phyloP scores from a whole-genome alignment of 179 eudicot genomes.

The Silene coronaria region DNA sequence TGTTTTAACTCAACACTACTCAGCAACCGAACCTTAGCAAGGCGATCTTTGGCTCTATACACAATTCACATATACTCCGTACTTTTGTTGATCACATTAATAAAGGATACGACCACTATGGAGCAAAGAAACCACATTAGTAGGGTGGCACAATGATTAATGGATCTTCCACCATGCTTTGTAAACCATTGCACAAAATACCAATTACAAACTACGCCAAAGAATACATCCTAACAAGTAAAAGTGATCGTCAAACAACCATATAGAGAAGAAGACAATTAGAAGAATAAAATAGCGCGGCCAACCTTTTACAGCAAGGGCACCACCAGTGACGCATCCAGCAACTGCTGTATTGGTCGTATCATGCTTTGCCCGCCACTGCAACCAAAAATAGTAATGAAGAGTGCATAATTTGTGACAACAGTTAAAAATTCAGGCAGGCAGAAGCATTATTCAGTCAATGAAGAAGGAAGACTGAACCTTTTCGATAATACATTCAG shows the following conservation, averaged over 20 bases:
- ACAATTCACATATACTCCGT: neutral
- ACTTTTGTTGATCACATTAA: neutral
- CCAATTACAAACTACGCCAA: neutral
- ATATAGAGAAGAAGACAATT: neutral
- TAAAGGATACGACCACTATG: neutral
- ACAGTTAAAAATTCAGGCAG: neutral
- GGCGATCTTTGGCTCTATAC: neutral
- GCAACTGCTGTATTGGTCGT: slow-evolving; percentile 73
- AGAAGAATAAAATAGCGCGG: neutral
- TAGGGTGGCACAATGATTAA: neutral
- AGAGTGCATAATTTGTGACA: slow-evolving; percentile 16
- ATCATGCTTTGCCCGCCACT: slow-evolving; percentile 93
- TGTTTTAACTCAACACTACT: neutral
- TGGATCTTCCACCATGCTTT: neutral
- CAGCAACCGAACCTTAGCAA: neutral
- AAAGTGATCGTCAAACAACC: neutral
- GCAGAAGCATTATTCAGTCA: slow-evolving; percentile 13
- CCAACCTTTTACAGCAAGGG: slow-evolving; percentile 76
- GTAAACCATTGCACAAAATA: neutral
- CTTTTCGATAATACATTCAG: slow-evolving; percentile 87
- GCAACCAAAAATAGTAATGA: slow-evolving; percentile 19
- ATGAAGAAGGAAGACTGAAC: slow-evolving; percentile 26
- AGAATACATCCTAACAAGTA: neutral
- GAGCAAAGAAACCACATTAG: neutral
- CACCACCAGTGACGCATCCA: slow-evolving; percentile 87